These are phyloP conservation scores for Pichia cabralensis DNA, from an alignment of 805 yeast genomes.

Conservation along the genomic window DNA sequence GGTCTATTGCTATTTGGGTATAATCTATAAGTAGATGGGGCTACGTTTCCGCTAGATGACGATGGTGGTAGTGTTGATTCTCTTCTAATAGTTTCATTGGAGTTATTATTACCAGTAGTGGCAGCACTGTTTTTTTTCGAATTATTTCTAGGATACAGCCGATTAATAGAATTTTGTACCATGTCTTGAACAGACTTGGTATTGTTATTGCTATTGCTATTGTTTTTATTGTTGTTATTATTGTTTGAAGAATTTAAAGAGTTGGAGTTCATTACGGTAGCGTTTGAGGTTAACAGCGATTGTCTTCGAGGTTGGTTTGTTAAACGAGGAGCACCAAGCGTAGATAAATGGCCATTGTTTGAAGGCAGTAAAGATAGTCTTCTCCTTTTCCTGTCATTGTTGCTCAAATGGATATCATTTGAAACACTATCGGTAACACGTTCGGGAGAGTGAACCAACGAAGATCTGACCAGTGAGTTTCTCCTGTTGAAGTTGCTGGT, in stretches of 20 bases:
- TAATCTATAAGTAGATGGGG: too few species aligned
- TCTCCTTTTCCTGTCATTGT: constrained; percentile 14
- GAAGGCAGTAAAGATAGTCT: constrained; percentile 23
- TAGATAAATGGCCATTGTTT: too few species aligned
- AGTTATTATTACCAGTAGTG: too few species aligned
- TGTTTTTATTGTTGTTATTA: constrained; percentile 5
- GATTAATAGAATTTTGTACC: constrained; percentile 22
- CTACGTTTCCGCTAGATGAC: constrained; percentile 4
- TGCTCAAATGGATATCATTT: too few species aligned
- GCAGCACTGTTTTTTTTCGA: too few species aligned
- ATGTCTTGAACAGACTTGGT: constrained; percentile 15
- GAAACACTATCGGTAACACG: too few species aligned
- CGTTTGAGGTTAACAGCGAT: too few species aligned
- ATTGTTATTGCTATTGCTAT: not conserved
- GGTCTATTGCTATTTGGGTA: too few species aligned
- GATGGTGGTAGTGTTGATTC: constrained; percentile 6
- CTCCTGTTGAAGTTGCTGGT: not conserved
- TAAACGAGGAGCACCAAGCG: constrained; percentile 25
- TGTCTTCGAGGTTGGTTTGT: too few species aligned
- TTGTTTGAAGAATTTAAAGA: too few species aligned
- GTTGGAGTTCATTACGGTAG: too few species aligned
- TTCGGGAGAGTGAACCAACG: constrained; percentile 8
- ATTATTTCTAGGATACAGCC: constrained; percentile 17
- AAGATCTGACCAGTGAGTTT: too few species aligned
- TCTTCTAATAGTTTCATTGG: constrained; percentile 12